These are phyloP conservation scores for Hibiscus tridactylites DNA, from an alignment of 345 rosid species.

Conservation along the genomic window DNA sequence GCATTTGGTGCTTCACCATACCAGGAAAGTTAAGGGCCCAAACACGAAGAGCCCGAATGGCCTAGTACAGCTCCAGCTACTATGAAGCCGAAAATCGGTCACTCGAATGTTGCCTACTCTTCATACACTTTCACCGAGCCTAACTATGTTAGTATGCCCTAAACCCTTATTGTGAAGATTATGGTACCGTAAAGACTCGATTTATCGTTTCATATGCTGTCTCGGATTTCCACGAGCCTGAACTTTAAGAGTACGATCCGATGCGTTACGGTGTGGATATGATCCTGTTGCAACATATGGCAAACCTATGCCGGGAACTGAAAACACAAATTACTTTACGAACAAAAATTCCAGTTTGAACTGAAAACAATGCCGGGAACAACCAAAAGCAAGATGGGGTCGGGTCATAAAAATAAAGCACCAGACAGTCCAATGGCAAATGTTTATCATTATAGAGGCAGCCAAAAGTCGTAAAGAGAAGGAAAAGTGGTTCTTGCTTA, in stretches of 20 bases:
- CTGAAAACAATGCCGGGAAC: not conserved
- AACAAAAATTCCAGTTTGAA: not conserved
- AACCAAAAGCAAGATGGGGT: slow-evolving; percentile 8
- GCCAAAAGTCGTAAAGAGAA: slow-evolving; percentile 10
- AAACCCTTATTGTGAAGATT: slow-evolving; percentile 13
- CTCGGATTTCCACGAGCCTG: slow-evolving; percentile 36
- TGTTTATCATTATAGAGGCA: not conserved
- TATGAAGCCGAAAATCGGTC: not conserved
- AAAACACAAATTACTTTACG: not conserved
- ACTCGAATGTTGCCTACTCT: slow-evolving; percentile 31
- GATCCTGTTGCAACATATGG: slow-evolving; percentile 51
- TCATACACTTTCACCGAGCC: slow-evolving; percentile 34
- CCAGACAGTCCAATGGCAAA: not conserved
- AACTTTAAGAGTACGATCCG: slow-evolving; percentile 59
- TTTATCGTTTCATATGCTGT: slow-evolving; percentile 35
- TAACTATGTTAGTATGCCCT: slow-evolving; percentile 18
- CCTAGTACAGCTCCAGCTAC: not conserved
- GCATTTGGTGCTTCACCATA: too few species aligned
- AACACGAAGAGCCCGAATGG: not conserved
- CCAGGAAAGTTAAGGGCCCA: too few species aligned
- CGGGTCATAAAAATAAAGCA: slow-evolving; percentile 18
- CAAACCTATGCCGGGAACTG: not conserved
- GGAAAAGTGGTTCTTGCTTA: slow-evolving; percentile 5
- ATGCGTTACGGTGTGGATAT: slow-evolving; percentile 68
- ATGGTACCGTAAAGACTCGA: slow-evolving; percentile 21